These are phyloP conservation scores for Eucalyptus erythrocorys DNA, from an alignment of 345 rosid species.

Conservation along the genomic window DNA sequence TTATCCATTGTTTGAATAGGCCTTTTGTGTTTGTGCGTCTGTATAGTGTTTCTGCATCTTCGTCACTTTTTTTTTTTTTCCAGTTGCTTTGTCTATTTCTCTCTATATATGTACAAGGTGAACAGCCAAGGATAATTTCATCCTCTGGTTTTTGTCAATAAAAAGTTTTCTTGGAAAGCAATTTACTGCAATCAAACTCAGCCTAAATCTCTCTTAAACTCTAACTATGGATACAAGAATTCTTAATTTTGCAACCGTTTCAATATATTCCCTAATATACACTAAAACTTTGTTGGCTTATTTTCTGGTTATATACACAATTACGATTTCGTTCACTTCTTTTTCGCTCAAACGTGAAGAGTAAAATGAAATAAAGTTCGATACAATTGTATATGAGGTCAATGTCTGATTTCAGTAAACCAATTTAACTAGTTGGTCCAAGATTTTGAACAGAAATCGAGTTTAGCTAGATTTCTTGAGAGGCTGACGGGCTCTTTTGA, in stretches of 20 bases:
- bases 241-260: background rate
- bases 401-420: background rate
- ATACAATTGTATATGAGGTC: accelerated
- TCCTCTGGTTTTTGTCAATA: background rate
- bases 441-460: background rate
- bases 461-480: background rate
- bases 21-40: background rate
- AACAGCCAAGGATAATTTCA: background rate
- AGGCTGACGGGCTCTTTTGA: background rate
- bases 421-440: background rate
- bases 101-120: background rate
- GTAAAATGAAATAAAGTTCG: background rate
- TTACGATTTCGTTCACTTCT: background rate
- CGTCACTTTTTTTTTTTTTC: background rate
- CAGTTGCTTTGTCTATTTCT: background rate
- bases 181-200: background rate
- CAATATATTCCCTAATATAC: background rate
- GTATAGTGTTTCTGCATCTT: background rate
- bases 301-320: background rate
- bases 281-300: background rate
- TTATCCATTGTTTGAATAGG: background rate
- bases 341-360: too few species aligned
- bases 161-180: background rate
- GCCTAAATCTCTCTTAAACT: background rate
- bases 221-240: background rate